Conservation (phyloP, 2,329 filamentous ascomycete genomes). For the Trichoderma sp. region DNA sequence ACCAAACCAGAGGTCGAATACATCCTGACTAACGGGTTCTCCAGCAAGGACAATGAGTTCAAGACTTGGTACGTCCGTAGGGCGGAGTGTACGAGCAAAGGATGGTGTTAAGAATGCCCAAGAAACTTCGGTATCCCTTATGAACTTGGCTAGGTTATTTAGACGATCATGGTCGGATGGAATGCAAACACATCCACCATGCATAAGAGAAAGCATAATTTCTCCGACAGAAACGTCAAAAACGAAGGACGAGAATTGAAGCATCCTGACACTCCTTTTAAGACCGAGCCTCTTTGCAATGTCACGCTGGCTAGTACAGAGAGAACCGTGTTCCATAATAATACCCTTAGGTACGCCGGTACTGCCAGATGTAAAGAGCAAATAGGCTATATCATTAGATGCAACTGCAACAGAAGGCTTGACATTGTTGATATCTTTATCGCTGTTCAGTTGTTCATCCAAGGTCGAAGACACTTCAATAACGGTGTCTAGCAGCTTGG, state of each 20-base stretch:
- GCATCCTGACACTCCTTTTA: constrained; percentile 1
- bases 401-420: constrained; percentile 24
- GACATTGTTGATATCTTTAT: constrained; percentile 23
- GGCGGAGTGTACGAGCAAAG: constrained; percentile 23
- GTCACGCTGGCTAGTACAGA: constrained; percentile 34
- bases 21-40: constrained; percentile 15
- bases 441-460: neutral
- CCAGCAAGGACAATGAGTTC: constrained; percentile 20
- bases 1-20: constrained; percentile 18
- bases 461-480: neutral
- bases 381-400: constrained; percentile 22
- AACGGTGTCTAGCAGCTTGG: neutral
- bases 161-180: constrained; percentile 19
- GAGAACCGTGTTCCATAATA: constrained; percentile 39
- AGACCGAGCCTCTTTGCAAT: constrained; percentile 10
- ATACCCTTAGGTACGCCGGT: constrained; percentile 28
- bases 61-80: constrained; percentile 11
- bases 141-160: neutral
- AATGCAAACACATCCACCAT: constrained; percentile 21
- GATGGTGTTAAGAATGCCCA: constrained; percentile 22
- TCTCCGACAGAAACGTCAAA: constrained; percentile 20
- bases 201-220: constrained; percentile 15
- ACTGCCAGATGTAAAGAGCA: constrained; percentile 29
- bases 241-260: constrained; percentile 22
- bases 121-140: constrained; percentile 5